A percentile compares a stretch with the other conserved stretches of the same genome.
Conservation (phyloP, 2,329 filamentous ascomycete genomes). For the Nothophaeocryptopus gaeumannii region DNA sequence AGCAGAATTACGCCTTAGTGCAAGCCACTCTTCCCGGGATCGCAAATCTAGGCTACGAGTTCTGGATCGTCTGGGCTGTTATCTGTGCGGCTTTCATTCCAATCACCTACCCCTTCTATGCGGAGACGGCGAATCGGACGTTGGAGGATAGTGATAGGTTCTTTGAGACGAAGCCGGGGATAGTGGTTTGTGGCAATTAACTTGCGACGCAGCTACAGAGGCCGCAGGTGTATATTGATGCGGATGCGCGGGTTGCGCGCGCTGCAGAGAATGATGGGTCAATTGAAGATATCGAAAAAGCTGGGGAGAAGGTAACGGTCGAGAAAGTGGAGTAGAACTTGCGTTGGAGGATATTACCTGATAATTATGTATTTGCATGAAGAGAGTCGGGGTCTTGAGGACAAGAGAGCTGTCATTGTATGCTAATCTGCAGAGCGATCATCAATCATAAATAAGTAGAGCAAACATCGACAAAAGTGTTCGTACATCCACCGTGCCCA, state of each 20-base stretch:
- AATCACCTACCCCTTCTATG: conserved; percentile 52
- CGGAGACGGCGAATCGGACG: conserved; percentile 51
- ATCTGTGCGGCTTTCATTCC: conserved; percentile 54
- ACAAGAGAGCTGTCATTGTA: background rate
- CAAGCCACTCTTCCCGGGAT: conserved; percentile 32
- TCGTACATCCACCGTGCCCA: conserved; percentile 7
- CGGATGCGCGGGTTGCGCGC: conserved; percentile 22
- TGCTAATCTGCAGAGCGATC: background rate
- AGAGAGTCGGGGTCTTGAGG: too few relatives aligned
- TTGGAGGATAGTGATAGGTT: conserved; percentile 41
- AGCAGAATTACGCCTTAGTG: conserved; percentile 32
- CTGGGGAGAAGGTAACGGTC: too few relatives aligned
- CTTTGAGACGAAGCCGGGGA: conserved; percentile 30
- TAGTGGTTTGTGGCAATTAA: conserved; percentile 21
- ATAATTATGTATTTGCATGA: too few relatives aligned
- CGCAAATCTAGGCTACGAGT: conserved; percentile 50
- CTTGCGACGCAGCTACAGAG: conserved; percentile 22
- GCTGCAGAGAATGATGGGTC: conserved; percentile 3
- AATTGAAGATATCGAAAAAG: background rate
- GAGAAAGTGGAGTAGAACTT: background rate
- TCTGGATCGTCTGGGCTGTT: conserved; percentile 56
- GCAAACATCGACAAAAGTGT: conserved; percentile 12
- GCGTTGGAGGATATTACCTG: too few relatives aligned
- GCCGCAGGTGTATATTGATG: conserved; percentile 20
- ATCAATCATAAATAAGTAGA: conserved; percentile 2